A percentile compares a stretch with the other conserved stretches of the same genome.
phyloP scores from a whole-genome alignment of 352 stramenopile species.

The Phytophthora parvispora region DNA sequence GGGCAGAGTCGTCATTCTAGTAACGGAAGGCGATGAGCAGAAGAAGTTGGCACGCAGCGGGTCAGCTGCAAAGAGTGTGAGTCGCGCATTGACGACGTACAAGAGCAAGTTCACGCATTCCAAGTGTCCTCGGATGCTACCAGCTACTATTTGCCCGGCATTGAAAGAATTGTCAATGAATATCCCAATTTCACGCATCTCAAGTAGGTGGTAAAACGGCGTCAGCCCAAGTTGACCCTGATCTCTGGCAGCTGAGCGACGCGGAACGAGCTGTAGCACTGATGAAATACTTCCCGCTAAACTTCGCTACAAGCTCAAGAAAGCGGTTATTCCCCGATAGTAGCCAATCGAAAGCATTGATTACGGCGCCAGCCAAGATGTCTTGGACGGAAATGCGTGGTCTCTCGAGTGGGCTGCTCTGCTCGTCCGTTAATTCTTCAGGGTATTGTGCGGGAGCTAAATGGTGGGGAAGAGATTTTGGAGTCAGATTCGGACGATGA shows the following conservation, averaged over 20 bases:
- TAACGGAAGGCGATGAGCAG: slow-evolving; percentile 92
- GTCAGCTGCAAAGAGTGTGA: slow-evolving; percentile 84
- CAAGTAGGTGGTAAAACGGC: slow-evolving; percentile 73
- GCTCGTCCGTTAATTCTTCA: slow-evolving; percentile 56
- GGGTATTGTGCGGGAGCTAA: slow-evolving; percentile 59
- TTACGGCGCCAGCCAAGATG: slow-evolving; percentile 38
- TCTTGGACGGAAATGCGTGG: slow-evolving; percentile 26
- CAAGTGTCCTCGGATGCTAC: slow-evolving; percentile 82
- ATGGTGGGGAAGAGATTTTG: slow-evolving; percentile 42
- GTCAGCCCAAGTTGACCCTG: slow-evolving; percentile 18
- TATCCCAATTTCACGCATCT: slow-evolving; percentile 86
- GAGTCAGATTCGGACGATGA: slow-evolving; percentile 31
- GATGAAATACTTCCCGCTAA: slow-evolving; percentile 56
- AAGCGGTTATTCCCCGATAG: slow-evolving; percentile 55
- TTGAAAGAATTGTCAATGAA: slow-evolving; percentile 71
- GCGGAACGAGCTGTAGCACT: slow-evolving; percentile 62
- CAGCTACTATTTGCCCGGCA: slow-evolving; percentile 52
- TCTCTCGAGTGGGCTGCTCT: slow-evolving; percentile 50
- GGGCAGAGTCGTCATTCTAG: slow-evolving; percentile 90
- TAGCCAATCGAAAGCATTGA: slow-evolving; percentile 48
- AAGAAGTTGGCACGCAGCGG: slow-evolving; percentile 89
- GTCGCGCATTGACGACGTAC: slow-evolving; percentile 87
- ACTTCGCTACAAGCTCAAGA: slow-evolving; percentile 41
- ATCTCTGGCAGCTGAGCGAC: slow-evolving; percentile 74
- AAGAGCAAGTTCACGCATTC: slow-evolving; percentile 92